Conservation (phyloP, 331 rosid genomes). For the Malus hybrid region DNA sequence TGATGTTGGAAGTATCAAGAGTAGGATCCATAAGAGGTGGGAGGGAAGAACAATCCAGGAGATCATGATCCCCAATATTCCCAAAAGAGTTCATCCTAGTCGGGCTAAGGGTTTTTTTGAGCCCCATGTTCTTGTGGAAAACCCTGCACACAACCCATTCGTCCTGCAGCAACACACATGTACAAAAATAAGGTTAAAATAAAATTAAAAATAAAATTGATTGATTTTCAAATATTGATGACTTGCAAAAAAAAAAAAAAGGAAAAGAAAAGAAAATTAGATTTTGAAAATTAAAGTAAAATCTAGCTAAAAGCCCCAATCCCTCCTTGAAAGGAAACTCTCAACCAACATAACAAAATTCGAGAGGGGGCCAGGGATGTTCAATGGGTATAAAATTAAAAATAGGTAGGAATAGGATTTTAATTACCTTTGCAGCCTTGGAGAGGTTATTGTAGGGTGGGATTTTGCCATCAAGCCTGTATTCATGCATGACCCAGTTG, state of each 20-base stretch:
- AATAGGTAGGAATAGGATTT: neutral
- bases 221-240: neutral
- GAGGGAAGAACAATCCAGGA: constrained; percentile 47
- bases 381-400: neutral
- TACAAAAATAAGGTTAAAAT: no score
- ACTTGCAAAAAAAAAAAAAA: neutral
- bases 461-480: constrained; percentile 66
- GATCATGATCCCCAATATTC: constrained; percentile 31
- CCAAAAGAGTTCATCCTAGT: constrained; percentile 41
- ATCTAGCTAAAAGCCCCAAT: constrained; percentile 9
- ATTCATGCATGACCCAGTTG: constrained; percentile 99
- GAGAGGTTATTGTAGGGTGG: constrained; percentile 30
- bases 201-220: neutral
- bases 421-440: constrained; percentile 53
- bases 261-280: no score
- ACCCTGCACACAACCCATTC: constrained; percentile 37
- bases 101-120: constrained; percentile 18
- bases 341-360: constrained; percentile 30
- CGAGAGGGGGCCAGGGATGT: neutral
- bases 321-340: constrained; percentile 34
- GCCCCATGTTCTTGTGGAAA: constrained; percentile 68
- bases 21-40: constrained; percentile 76
- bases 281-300: neutral
- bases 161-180: constrained; percentile 29
- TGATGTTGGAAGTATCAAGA: neutral